Base-by-base conservation (phyloP, 1,284 basidiomycete genomes). In the Malassezia cuniculi region DNA sequence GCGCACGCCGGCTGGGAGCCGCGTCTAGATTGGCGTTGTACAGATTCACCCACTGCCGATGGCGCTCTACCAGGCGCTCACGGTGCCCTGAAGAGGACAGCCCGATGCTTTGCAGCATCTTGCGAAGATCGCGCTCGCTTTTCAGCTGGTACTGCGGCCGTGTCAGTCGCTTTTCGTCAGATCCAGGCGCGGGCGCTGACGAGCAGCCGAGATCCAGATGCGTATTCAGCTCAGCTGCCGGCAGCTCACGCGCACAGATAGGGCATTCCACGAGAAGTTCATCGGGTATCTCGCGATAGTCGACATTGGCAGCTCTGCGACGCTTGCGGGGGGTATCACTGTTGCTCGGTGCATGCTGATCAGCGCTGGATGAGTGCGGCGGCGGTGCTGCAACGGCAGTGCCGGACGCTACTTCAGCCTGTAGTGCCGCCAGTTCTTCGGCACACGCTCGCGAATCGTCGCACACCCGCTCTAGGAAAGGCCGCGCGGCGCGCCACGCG, bases 21-120 rank as follows among this genome's bases (percentile, higher is more conserved):
- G 61, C 55, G 32, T 65, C 61, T 9, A 65, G 48, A 25, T 65
- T 65, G 26, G 55, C 59, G 34, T 65, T 65, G 41, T 50, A 65
- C 15, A 62, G 34, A 36, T 61, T 62, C 37, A 65, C 39, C 59
- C 59, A 65, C 19, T 62, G 57, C 2, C 57, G 49, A 29, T 62
- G 60, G 2, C 61, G 40, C 30, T 60, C 55, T 6, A 55, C 36
- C 25, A 60, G 25, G 22, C 42, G 47, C 17, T 58, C 57, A 5
- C 45, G 46, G 14, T 41, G 37, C 5, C 61, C 61, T 6, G 42
- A 29, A 3, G 47, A 48, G 3, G 55, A 40, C 1, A 65, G 41
- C 5, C 46, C 40, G 11, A 41, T 36, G 3, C 53, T 46, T 36
- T 44, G 15, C 26, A 62, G 52, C 24, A 57, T 31, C 34, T 54